Evolutionary conservation across 2,329 filamentous ascomycete species (phyloP).

Genomic region (Botrytis byssoidea): DNA sequence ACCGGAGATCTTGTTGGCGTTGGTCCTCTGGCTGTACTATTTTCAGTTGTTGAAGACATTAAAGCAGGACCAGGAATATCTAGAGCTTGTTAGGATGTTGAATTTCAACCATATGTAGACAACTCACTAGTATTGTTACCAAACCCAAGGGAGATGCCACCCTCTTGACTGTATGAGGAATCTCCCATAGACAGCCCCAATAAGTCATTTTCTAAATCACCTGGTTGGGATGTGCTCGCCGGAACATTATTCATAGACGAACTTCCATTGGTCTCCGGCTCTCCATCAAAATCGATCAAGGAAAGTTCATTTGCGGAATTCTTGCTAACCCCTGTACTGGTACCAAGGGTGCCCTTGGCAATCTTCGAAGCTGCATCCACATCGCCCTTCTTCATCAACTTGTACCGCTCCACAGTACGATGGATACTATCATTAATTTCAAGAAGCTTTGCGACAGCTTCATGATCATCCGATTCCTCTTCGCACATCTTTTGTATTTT

Average conservation of each 20-base stretch:
- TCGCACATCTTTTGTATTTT: slow-evolving; percentile 99
- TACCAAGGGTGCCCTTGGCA: slow-evolving; percentile 74
- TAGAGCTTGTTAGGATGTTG: slow-evolving; percentile 41
- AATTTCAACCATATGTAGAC: neutral
- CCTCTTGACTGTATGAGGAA: slow-evolving; percentile 65
- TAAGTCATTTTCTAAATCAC: slow-evolving; percentile 83
- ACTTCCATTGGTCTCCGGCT: slow-evolving; percentile 56
- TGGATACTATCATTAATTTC: slow-evolving; percentile 99
- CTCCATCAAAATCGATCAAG: slow-evolving; percentile 83
- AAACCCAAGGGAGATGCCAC: slow-evolving; percentile 80
- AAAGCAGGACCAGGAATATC: slow-evolving; percentile 62
- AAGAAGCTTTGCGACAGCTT: slow-evolving; percentile 90
- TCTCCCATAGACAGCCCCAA: slow-evolving; percentile 77
- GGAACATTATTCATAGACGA: slow-evolving; percentile 44
- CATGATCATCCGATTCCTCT: slow-evolving; percentile 94
- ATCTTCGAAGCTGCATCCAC: slow-evolving; percentile 79
- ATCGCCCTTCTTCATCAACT: slow-evolving; percentile 93
- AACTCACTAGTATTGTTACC: slow-evolving; percentile 64
- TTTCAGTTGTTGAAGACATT: slow-evolving; percentile 62
- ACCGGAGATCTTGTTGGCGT: slow-evolving; percentile 43
- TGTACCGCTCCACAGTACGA: slow-evolving; percentile 91
- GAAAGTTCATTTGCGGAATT: slow-evolving; percentile 77
- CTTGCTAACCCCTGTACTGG: slow-evolving; percentile 62
- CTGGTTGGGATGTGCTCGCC: slow-evolving; percentile 44
- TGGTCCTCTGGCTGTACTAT: slow-evolving; percentile 54